A percentile compares a stretch with the other conserved stretches of the same genome.
Evolutionary conservation across 768 basidiomycete species (phyloP).

Genomic region (Stropharia rugosoannulata): DNA sequence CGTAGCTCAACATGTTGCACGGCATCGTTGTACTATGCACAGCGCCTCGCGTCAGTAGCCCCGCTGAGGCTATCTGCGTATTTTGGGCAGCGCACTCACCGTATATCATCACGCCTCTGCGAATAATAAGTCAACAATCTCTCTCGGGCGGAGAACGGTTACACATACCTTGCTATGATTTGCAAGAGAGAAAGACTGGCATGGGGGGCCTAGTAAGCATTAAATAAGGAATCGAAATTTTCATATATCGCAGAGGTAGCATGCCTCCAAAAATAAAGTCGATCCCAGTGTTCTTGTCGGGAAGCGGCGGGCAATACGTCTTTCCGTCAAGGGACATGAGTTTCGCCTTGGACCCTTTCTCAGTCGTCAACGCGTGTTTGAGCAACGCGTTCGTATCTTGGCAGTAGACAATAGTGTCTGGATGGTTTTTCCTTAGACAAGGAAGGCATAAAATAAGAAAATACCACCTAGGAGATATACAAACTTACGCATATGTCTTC

Average conservation of each 20-base stretch:
- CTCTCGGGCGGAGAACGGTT: neutral
- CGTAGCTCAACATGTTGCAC: slow-evolving; percentile 69
- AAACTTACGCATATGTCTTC: slow-evolving; percentile 55
- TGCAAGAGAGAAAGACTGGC: slow-evolving; percentile 68
- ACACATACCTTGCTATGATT: slow-evolving; percentile 56
- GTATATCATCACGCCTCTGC: slow-evolving; percentile 59
- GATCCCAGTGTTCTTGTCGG: slow-evolving; percentile 54
- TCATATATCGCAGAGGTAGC: slow-evolving; percentile 11
- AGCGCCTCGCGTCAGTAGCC: neutral
- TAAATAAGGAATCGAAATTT: neutral
- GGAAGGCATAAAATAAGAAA: neutral
- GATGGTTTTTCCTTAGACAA: slow-evolving; percentile 56
- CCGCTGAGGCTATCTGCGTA: neutral
- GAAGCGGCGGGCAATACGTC: slow-evolving; percentile 42
- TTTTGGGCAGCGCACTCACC: slow-evolving; percentile 32
- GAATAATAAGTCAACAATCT: neutral
- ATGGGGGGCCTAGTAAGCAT: slow-evolving; percentile 59
- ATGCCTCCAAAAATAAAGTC: slow-evolving; percentile 76
- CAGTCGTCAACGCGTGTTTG: slow-evolving; percentile 50
- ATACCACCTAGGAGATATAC: neutral
- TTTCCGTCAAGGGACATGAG: slow-evolving; percentile 36
- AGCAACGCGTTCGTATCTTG: slow-evolving; percentile 62
- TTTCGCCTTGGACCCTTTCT: slow-evolving; percentile 36
- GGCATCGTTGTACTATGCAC: slow-evolving; percentile 54
- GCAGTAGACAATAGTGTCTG: slow-evolving; percentile 58